These are phyloP conservation scores for Malus sylvestris DNA, from an alignment of 306 rosid genomes.

Conservation along the genomic window DNA sequence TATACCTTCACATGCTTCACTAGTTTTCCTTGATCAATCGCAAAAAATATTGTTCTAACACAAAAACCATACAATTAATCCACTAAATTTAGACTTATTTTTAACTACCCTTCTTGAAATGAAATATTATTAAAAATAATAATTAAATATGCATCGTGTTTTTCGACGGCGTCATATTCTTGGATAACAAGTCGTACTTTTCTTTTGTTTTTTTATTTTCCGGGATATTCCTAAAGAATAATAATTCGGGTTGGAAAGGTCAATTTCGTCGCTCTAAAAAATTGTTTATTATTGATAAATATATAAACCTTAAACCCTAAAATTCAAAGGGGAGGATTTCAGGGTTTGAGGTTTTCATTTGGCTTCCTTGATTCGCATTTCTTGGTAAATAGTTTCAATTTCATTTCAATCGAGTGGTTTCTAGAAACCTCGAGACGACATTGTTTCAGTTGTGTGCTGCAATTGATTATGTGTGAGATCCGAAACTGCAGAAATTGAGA, in stretches of 20 bases:
- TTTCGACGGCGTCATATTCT: neutral
- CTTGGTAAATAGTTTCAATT: neutral
- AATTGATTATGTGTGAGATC: conserved; percentile 4
- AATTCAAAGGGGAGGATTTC: neutral
- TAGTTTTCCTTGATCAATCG: neutral
- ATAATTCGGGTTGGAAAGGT: neutral
- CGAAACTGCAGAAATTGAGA: neutral
- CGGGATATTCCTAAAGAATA: neutral
- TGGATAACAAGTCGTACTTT: neutral
- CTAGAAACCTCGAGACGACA: neutral
- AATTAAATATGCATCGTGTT: no score
- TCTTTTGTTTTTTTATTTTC: neutral
- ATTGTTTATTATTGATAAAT: neutral
- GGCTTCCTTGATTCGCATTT: neutral
- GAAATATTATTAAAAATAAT: no score
- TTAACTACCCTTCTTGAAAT: no score
- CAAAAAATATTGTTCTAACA: neutral
- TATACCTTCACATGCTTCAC: neutral
- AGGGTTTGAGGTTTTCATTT: neutral
- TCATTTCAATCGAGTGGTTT: neutral
- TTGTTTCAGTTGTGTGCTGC: neutral
- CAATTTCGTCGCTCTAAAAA: neutral
- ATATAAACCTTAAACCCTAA: conserved; percentile 1
- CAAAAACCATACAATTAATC: neutral
- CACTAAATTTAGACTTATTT: neutral